Evolutionary conservation across 108 stramenopile species (phyloP), one percentile per base, ranked within the genome.

Genomic region (Fragilariopsis cylindrus): DNA sequence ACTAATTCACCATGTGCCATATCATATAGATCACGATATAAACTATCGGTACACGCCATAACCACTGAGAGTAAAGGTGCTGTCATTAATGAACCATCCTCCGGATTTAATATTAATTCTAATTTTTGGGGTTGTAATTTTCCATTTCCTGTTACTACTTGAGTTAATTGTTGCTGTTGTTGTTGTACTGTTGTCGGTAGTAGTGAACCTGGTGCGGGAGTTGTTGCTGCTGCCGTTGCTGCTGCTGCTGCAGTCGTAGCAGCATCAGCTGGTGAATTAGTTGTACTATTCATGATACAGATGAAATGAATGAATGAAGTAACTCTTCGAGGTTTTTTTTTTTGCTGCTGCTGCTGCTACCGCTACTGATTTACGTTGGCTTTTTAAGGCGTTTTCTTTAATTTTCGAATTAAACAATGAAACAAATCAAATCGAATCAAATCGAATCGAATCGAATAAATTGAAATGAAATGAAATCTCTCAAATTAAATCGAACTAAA

Each of bases 1-100:
- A 87, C 79, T 39, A 95, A 58, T 46, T 92, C 91, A 16, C 90
- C 87, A 53, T 90, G 82, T 15, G 87, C 85, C 79, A 96, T 85
- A 71, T 87, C 76, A 79, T 88, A 88, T 13, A 96, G 68, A 63
- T 96, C 94, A 50, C 78, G 75, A 77, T 93, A 96, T 18, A 93
- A 77, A 9, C 76, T 81, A 73, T 96, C 90, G 46, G 92, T 95
- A 13, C 89, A 76, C 9, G 94, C 75, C 70, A 88, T 81, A 54
- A 95, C 44, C 3, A 95, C 89, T 7, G 71, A 82, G 41, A 84
- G 72, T 19, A 95, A 73, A 0, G 94, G 90, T 43, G 91, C 89
- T 11, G 88, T 92, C 65, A 81, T 78, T 21, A 95, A 72, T 7
- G 90, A 81, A n/a, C 94, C 94, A 82, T 86, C 84, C 68, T 88